phyloP scores from a whole-genome alignment of 495 filamentous ascomycete genomes.

The Friedmanniomyces simplex region DNA sequence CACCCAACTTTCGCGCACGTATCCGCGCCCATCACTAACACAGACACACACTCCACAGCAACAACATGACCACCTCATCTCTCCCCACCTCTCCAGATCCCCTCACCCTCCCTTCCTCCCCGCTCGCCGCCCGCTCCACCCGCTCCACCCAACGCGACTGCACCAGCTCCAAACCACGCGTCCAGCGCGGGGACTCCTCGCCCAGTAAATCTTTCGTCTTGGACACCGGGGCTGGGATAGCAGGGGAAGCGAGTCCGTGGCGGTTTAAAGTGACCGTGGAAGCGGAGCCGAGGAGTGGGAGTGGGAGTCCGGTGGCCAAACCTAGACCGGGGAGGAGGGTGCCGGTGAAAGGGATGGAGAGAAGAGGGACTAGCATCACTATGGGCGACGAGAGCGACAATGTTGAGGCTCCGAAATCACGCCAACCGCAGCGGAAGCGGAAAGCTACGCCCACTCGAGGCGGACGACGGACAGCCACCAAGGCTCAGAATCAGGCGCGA shows the following conservation, averaged over 20 bases:
- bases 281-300: constrained; percentile 27
- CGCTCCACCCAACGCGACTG: background rate
- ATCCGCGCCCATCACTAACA: no score
- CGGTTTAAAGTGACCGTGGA: constrained; percentile 35
- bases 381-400: constrained; percentile 20
- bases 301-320: constrained; percentile 18
- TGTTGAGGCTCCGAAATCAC: background rate
- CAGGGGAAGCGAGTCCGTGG: constrained; percentile 27
- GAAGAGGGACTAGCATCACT: background rate
- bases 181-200: constrained; percentile 12
- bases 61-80: background rate
- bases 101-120: constrained; percentile 12
- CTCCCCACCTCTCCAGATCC: constrained; percentile 13
- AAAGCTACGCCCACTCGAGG: constrained; percentile 24
- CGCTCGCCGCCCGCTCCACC: background rate
- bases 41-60: background rate
- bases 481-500: background rate
- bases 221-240: constrained; percentile 17
- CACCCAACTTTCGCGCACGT: background rate
- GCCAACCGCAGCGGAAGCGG: constrained; percentile 17
- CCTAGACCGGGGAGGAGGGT: background rate
- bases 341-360: background rate
- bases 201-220: constrained; percentile 32
- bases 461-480: background rate
- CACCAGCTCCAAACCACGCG: background rate